Evolutionary conservation across 306 rosid species (phyloP).

Genomic region (Trichosanthes truncata): DNA sequence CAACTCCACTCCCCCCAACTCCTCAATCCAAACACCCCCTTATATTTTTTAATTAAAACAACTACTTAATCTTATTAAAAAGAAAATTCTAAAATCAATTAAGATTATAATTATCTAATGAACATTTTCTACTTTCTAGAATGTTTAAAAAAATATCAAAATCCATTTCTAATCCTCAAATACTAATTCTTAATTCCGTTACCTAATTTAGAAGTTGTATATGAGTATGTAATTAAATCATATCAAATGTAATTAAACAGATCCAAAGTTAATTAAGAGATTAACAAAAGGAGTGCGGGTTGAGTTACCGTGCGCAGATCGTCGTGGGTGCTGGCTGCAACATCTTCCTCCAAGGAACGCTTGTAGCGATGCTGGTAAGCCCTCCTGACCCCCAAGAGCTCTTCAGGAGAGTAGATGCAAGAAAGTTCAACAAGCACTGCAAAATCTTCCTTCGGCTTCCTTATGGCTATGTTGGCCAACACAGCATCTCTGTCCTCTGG

Average conservation of each 20-base stretch:
- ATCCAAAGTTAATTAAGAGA: neutral
- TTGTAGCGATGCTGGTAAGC: conserved; percentile 66
- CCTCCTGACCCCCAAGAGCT: conserved; percentile 44
- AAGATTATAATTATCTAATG: neutral
- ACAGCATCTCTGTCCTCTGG: conserved; percentile 60
- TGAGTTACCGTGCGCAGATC: conserved; percentile 54
- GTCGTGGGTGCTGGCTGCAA: conserved; percentile 54
- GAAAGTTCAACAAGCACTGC: conserved; percentile 50
- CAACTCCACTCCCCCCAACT: too few relatives aligned
- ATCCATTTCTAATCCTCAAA: neutral
- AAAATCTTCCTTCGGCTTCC: conserved; percentile 21
- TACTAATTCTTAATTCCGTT: neutral
- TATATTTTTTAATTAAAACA: too few relatives aligned
- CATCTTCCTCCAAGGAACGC: conserved; percentile 73
- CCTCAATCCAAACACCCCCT: too few relatives aligned
- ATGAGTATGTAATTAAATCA: neutral
- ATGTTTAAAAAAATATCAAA: neutral
- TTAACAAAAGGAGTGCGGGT: neutral
- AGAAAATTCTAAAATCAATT: neutral
- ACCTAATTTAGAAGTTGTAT: neutral
- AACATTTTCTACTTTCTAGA: neutral
- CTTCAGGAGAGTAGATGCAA: conserved; percentile 41
- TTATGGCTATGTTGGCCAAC: conserved; percentile 48
- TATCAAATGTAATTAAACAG: neutral
- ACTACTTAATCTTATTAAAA: neutral